Conservation (phyloP, 805 yeast genomes). For the Diddensiella santjacobensis region DNA sequence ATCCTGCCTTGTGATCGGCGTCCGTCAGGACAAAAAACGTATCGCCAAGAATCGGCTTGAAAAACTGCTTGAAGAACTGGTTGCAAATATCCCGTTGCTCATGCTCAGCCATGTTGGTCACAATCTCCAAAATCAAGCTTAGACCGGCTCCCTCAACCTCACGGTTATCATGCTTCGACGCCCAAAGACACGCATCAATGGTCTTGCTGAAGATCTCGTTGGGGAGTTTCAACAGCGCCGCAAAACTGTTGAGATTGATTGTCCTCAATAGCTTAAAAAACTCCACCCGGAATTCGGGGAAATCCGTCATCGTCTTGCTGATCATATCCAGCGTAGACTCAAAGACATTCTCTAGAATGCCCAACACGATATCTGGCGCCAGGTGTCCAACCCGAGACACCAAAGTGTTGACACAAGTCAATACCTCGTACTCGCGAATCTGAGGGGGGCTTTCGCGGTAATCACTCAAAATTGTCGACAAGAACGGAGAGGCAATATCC, state of each 20-base stretch:
- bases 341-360: slow-evolving; percentile 84
- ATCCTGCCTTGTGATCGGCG: slow-evolving; percentile 96
- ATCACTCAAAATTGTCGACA: slow-evolving; percentile 83
- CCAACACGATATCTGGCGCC: slow-evolving; percentile 85
- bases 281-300: slow-evolving; percentile 96
- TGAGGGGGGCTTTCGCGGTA: slow-evolving; percentile 86
- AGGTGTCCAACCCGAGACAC: slow-evolving; percentile 81
- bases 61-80: slow-evolving; percentile 84
- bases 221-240: slow-evolving; percentile 81
- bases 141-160: slow-evolving; percentile 94
- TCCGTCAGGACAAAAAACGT: slow-evolving; percentile 92
- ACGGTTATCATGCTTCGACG: slow-evolving; percentile 94
- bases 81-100: slow-evolving; percentile 62
- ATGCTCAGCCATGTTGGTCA: slow-evolving; percentile 76
- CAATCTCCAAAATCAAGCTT: slow-evolving; percentile 73
- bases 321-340: slow-evolving; percentile 95
- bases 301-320: slow-evolving; percentile 90
- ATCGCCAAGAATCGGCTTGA: slow-evolving; percentile 84
- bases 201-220: slow-evolving; percentile 89
- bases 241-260: slow-evolving; percentile 79
- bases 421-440: slow-evolving; percentile 96
- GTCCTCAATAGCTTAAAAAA: slow-evolving; percentile 87
- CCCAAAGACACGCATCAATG: slow-evolving; percentile 95
- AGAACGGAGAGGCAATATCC: slow-evolving; percentile 76
- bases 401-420: slow-evolving; percentile 89